Evolutionary conservation across 2,329 filamentous ascomycete genomes (phyloP), one percentile per base, ranked within the genome.

Genomic region (Setomelanomma holmii): DNA sequence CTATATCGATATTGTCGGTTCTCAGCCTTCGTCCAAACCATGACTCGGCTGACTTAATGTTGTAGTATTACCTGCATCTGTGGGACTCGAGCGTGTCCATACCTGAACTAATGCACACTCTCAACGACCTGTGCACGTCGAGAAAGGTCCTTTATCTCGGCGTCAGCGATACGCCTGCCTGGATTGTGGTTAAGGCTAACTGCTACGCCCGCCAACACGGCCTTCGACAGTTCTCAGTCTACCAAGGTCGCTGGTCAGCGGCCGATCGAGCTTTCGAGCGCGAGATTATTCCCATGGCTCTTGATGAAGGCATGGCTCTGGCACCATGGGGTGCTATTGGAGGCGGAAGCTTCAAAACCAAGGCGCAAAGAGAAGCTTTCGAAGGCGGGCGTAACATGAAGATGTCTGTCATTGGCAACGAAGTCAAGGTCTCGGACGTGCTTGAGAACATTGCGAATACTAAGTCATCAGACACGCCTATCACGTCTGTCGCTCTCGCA

Each of bases 401-500:
- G 4, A 56, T 49, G n/a, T 27, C 35, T 68, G 16, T 46, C 21
- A 76, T 73, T 3, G 80, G 83, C 22, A 75, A 82, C 0, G 82
- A 84, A 50, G 72, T 68, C 5, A 79, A 78, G 46, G 77, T 86
- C 27, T 84, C 82, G 44, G 79, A 77, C 22, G 84, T 84, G 0
- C 78, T 91, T 0, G 85, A 83, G 21, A 79, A 84, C 60, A 80
- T 89, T 6, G 85, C 84, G 0, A 78, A 79, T 6, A 76, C 80
- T 53, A 83, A 86, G 60, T 81, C 82, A 1, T 76, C 78, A 6
- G 76, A 80, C 34, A 33, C 40, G 6, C 52, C 47, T 6, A 77
- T 88, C 33, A 84, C 84, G 5, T 81, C 81, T 33, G 75, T 90
- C 27, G 88, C 89, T 7, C 74, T 92, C 20, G 89, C 89, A 2